phyloP scores from a whole-genome alignment of 306 rosid species.

The Lathyrus oleraceus region DNA sequence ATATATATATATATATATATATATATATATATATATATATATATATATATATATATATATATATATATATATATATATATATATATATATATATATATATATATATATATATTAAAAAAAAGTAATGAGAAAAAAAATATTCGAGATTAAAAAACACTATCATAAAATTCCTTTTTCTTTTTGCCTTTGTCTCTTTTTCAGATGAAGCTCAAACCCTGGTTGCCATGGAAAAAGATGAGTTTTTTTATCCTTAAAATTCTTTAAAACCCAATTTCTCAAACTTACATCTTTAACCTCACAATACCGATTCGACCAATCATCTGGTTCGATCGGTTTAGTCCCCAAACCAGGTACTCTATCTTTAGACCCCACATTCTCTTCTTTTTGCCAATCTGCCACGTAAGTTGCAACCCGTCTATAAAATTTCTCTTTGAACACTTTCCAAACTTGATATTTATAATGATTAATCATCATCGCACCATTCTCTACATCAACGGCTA shows the following conservation, averaged over 20 bases:
- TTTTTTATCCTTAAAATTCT: slow-evolving; percentile 31
- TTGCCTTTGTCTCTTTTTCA: background rate
- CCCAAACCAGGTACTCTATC: slow-evolving; percentile 88
- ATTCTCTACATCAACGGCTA: slow-evolving; percentile 40
- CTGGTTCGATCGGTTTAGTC: slow-evolving; percentile 62
- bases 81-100: too few species aligned
- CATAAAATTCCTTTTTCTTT: background rate
- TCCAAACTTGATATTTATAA: slow-evolving; percentile 87
- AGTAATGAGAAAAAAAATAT: background rate
- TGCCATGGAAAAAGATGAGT: slow-evolving; percentile 63
- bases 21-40: too few species aligned
- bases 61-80: too few species aligned
- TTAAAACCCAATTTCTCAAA: slow-evolving; percentile 50
- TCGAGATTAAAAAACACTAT: background rate
- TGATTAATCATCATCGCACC: slow-evolving; percentile 66
- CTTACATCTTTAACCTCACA: slow-evolving; percentile 64
- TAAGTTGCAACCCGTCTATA: slow-evolving; percentile 75
- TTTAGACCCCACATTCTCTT: slow-evolving; percentile 64
- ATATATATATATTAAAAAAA: background rate
- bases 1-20: too few species aligned
- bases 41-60: too few species aligned
- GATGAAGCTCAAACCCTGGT: slow-evolving; percentile 28
- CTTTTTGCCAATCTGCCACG: slow-evolving; percentile 69
- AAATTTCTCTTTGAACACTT: slow-evolving; percentile 80
- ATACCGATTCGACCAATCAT: slow-evolving; percentile 64